Percentiles rank a stretch among this genome's conserved stretches.
Conservation (phyloP, 2,329 filamentous ascomycete genomes). For the Neopestalotiopsis rosae region DNA sequence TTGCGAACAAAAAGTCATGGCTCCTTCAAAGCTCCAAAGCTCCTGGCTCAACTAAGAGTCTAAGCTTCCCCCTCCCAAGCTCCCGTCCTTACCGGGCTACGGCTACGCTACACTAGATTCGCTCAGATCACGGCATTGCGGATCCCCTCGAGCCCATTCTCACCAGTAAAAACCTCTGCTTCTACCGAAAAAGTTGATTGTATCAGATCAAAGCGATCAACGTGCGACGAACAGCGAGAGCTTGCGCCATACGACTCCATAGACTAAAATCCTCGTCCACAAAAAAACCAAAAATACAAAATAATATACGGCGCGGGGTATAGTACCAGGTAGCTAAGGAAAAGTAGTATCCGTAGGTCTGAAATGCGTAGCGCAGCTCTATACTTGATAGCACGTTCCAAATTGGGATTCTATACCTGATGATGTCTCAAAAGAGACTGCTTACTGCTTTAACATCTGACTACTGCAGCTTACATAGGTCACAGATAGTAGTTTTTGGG, state of each 20-base stretch:
- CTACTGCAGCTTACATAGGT: not conserved
- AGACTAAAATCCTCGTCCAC: not conserved
- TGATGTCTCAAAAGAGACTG: not conserved
- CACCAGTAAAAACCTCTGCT: not conserved
- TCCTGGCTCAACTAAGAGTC: not conserved
- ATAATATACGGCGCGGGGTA: not conserved
- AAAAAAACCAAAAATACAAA: not conserved
- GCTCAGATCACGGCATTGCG: constrained; percentile 11
- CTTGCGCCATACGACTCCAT: not conserved
- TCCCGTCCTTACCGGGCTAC: constrained; percentile 13
- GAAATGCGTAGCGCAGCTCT: not conserved
- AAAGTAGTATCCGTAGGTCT: not conserved
- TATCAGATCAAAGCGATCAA: constrained; percentile 13
- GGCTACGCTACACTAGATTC: constrained; percentile 3
- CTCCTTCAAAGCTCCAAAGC: too few species aligned
- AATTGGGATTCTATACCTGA: not conserved
- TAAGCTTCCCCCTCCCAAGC: not conserved
- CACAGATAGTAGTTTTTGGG: not conserved
- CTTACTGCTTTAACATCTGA: not conserved
- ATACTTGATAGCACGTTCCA: not conserved
- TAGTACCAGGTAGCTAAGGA: not conserved
- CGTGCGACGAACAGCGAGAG: constrained; percentile 1
- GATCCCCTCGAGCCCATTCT: not conserved
- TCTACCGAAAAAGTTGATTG: not conserved
- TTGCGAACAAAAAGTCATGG: not conserved